phyloP scores from a whole-genome alignment of 495 filamentous ascomycete genomes.

The Tuber magnatum region DNA sequence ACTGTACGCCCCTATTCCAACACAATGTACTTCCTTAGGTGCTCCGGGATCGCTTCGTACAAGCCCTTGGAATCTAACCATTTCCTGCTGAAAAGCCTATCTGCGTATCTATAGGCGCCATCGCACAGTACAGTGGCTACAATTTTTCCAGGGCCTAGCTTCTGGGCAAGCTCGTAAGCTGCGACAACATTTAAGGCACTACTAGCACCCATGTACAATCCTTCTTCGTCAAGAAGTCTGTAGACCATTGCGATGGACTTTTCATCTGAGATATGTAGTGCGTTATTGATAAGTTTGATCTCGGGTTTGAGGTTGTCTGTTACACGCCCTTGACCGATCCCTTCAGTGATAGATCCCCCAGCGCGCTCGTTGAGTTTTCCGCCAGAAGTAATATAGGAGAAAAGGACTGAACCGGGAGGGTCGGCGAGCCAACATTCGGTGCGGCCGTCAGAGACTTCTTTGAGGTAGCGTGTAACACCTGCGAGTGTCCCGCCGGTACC shows the following conservation, averaged over 20 bases:
- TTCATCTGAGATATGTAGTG: constrained; percentile 77
- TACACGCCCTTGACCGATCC: constrained; percentile 93
- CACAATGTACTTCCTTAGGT: constrained; percentile 87
- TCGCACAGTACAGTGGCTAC: constrained; percentile 92
- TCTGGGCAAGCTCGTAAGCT: constrained; percentile 87
- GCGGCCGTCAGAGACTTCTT: constrained; percentile 65
- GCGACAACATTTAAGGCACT: constrained; percentile 90
- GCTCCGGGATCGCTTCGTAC: constrained; percentile 71
- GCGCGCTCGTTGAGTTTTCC: constrained; percentile 72
- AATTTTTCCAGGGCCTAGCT: constrained; percentile 78
- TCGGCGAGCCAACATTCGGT: constrained; percentile 92
- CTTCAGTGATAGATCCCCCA: constrained; percentile 90
- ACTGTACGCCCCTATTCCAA: constrained; percentile 51
- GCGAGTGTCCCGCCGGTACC: constrained; percentile 90
- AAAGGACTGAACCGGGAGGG: constrained; percentile 83
- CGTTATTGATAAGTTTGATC: constrained; percentile 76
- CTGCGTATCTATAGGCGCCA: constrained; percentile 92
- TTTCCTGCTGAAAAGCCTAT: constrained; percentile 77
- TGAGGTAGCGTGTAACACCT: constrained; percentile 81
- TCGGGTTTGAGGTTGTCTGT: constrained; percentile 88
- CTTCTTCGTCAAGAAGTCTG: constrained; percentile 91
- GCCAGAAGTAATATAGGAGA: constrained; percentile 81
- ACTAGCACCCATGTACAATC: constrained; percentile 90
- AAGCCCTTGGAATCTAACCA: constrained; percentile 85
- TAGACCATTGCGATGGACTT: constrained; percentile 98